Conservation (phyloP, 2,329 filamentous ascomycete species). For the Neofusicoccum cordaticola region DNA sequence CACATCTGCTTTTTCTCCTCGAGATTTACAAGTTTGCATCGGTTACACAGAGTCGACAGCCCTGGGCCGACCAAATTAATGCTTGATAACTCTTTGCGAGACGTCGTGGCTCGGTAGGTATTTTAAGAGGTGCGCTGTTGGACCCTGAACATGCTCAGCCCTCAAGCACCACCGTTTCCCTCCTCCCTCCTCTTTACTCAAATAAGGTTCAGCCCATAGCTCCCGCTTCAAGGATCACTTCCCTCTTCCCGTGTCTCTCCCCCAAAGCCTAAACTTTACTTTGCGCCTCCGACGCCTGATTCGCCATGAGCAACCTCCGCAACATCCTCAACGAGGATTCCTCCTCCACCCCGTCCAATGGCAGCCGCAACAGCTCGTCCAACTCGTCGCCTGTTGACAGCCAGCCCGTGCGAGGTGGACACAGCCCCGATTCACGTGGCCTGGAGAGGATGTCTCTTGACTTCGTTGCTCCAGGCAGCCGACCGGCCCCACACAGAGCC, state of each 20-base stretch:
- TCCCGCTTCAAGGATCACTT: constrained; percentile 7
- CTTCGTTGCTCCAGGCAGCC: constrained; percentile 16
- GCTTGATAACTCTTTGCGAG: constrained; percentile 12
- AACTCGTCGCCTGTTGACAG: not conserved
- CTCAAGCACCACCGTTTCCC: not conserved
- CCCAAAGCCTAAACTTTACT: not conserved
- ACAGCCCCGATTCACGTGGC: constrained; percentile 10
- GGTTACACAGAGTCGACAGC: constrained; percentile 17
- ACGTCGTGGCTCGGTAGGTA: constrained; percentile 6
- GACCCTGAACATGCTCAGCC: constrained; percentile 11
- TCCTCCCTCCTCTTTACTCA: constrained; percentile 2
- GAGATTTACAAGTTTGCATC: constrained; percentile 15
- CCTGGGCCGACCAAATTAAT: constrained; percentile 13
- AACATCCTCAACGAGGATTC: constrained; percentile 16
- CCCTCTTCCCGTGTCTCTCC: not conserved
- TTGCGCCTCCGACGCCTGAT: not conserved
- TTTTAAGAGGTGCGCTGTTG: constrained; percentile 14
- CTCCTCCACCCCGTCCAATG: not conserved
- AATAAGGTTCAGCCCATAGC: constrained; percentile 6
- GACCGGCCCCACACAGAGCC: not conserved
- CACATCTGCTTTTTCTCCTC: constrained; percentile 10
- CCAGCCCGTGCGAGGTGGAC: not conserved
- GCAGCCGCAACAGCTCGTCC: not conserved
- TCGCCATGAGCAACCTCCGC: constrained; percentile 15
- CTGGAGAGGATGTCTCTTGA: constrained; percentile 18